phyloP scores from a whole-genome alignment of 306 rosid genomes.

The Leucaena leucocephala region DNA sequence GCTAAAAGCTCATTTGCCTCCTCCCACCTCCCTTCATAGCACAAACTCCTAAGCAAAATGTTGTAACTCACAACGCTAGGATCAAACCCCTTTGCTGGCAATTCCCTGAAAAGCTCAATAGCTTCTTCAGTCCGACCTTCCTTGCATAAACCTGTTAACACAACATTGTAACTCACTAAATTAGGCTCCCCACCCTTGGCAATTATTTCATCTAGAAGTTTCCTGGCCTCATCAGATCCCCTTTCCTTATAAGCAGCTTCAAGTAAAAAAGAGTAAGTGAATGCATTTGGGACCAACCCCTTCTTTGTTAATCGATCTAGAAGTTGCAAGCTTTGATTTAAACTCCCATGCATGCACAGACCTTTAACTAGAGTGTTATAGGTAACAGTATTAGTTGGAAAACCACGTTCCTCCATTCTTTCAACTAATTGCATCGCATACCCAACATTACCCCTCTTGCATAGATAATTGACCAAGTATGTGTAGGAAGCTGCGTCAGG shows the following conservation, averaged over 20 bases:
- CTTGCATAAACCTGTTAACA: slow-evolving; percentile 86
- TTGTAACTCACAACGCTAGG: slow-evolving; percentile 54
- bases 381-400: slow-evolving; percentile 62
- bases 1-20: slow-evolving; percentile 76
- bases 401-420: slow-evolving; percentile 75
- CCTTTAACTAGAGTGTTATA: slow-evolving; percentile 82
- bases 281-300: slow-evolving; percentile 81
- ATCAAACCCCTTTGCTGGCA: slow-evolving; percentile 72
- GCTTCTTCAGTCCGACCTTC: slow-evolving; percentile 92
- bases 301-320: slow-evolving; percentile 67
- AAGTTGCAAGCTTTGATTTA: slow-evolving; percentile 73
- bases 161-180: slow-evolving; percentile 85
- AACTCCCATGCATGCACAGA: slow-evolving; percentile 72
- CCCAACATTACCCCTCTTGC: slow-evolving; percentile 82
- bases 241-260: slow-evolving; percentile 87
- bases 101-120: slow-evolving; percentile 60
- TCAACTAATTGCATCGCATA: slow-evolving; percentile 92
- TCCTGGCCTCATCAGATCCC: slow-evolving; percentile 78
- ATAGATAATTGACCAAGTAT: slow-evolving; percentile 69
- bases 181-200: slow-evolving; percentile 81
- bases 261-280: slow-evolving; percentile 76
- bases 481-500: slow-evolving; percentile 77
- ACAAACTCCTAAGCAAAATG: slow-evolving; percentile 61
- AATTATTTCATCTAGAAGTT: slow-evolving; percentile 73
- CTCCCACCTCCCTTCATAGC: slow-evolving; percentile 80